Evolutionary conservation across 2,329 filamentous ascomycete species (phyloP), one percentile per base, ranked within the genome.

Genomic region (Talaromyces sp.): DNA sequence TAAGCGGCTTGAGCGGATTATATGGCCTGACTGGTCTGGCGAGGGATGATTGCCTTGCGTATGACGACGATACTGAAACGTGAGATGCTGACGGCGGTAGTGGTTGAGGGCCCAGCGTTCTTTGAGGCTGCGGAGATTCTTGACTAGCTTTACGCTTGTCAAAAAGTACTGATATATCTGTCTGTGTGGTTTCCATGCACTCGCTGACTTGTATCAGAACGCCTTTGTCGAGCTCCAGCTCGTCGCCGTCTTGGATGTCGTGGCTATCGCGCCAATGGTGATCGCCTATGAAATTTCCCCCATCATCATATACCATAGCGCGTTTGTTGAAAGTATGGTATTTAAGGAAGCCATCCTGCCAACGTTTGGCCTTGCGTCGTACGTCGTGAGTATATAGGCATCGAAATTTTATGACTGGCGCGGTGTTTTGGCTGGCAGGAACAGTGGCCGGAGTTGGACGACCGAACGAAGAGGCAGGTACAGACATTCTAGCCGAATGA

Each of bases 241-340:
- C 92, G 65, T 96, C 91, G 5, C 92, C 93, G 64, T 95, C 90
- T 37, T 85, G 84, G 23, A 96, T 79, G n/a, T 84, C 83, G 40
- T 83, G 83, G 59, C 84, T 83, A 52, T 87, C 83, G 48, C 86
- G 86, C 88, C 90, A 95, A 76, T 96, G 91, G 35, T 87, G 86
- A 73, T 96, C 93, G 2, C 92, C 93, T 31, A 97, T 83, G 67
- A 88, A 91, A 72, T 93, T 91, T 0, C 90, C 86, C 2, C 85
- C 81, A 54, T 91, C 87, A 73, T 96, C 92, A 69, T 95, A 93
- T 6, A 96, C 90, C 91, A 97, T 96, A 64, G 95, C 81, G 4
- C 91, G 87, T 72, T 88, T 91, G 79, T 97, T 97, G 84, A 96
- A 96, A 0, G 90, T 89, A 72, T 97, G 93, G 67, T 89, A 96